Evolutionary conservation across 768 basidiomycete species (phyloP), one percentile per base, ranked within the genome.

Genomic region (Dioszegia aurantiaca): DNA sequence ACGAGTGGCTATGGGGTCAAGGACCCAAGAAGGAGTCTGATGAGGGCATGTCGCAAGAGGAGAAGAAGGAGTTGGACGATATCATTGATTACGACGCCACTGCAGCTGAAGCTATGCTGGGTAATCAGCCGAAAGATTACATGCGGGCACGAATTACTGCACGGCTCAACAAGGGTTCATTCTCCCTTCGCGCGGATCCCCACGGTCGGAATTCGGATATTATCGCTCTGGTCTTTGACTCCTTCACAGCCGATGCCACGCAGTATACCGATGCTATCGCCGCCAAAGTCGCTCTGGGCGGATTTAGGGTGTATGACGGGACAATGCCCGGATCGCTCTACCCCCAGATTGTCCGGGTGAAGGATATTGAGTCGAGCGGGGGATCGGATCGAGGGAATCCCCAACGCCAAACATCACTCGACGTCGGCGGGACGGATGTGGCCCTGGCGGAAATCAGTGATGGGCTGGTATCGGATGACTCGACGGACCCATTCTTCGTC

Each of bases 21-120:
- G 68, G 79, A 39, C 85, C 87, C 2, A 86, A 89, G 59, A 40
- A 58, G 9, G 36, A 58, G 17, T 57, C 63, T 36, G 66, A 69
- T 17, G 64, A 59, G 72, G 83, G 60, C 33, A 92, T 88, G 14
- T 90, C 89, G 31, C 88, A 91, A 70, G 90, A 97, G 75, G 84
- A 89, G 51, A 86, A 86, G 73, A 84, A 97, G 76, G 82, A 97
- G 14, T 92, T 94, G 76, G 87, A 89, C 67, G 83, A 87, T 24
- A 84, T 97, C 39, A 90, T 97, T 77, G 93, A 88, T 69, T 90
- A 98, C 70, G 92, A 94, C 77, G 78, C 85, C 3, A 86, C 87
- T 2, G 58, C 64, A 11, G 81, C 90, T 17, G 80, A 82, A 0
- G 82, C 85, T 46, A 81, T 86, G 1, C 82, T 92, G 58, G 83